These are phyloP conservation scores for Coelastrella sp. DNA, from an alignment of 139 green algal species.

Conservation along the genomic window DNA sequence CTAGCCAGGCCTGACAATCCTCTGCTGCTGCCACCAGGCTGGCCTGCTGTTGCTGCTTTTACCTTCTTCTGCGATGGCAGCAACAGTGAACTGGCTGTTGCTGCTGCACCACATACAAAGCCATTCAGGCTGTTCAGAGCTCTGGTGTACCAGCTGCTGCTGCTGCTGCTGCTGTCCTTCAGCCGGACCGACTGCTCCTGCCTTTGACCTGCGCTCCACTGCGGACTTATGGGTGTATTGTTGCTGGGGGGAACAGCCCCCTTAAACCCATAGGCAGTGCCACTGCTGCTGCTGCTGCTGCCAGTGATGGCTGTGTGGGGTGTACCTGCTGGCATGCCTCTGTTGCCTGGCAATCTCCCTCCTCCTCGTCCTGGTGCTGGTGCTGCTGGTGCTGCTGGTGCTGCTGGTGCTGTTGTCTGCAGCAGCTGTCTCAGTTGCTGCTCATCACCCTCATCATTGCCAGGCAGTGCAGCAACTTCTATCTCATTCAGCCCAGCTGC, in stretches of 20 bases:
- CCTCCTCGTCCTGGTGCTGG: background rate
- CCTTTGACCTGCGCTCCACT: background rate
- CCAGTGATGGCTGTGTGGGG: background rate
- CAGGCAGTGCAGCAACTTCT: background rate
- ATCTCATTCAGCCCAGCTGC: background rate
- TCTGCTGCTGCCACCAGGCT: background rate
- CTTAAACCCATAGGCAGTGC: background rate
- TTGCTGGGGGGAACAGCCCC: too few relatives aligned
- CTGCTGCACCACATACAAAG: background rate
- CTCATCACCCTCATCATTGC: background rate
- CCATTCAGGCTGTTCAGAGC: background rate
- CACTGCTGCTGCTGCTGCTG: conserved; percentile 7
- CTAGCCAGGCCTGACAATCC: background rate
- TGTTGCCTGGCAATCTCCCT: background rate
- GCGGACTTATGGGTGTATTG: background rate
- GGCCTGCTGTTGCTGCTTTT: background rate
- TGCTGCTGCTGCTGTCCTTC: background rate
- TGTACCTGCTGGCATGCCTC: background rate
- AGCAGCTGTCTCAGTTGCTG: background rate
- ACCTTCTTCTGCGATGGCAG: background rate
- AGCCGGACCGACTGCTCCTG: background rate
- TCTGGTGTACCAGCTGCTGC: background rate
- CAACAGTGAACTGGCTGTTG: background rate
- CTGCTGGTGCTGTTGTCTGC: background rate
- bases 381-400: background rate